Base-by-base conservation (phyloP, 805 yeast species). In the Cyberlindnera petersonii region DNA sequence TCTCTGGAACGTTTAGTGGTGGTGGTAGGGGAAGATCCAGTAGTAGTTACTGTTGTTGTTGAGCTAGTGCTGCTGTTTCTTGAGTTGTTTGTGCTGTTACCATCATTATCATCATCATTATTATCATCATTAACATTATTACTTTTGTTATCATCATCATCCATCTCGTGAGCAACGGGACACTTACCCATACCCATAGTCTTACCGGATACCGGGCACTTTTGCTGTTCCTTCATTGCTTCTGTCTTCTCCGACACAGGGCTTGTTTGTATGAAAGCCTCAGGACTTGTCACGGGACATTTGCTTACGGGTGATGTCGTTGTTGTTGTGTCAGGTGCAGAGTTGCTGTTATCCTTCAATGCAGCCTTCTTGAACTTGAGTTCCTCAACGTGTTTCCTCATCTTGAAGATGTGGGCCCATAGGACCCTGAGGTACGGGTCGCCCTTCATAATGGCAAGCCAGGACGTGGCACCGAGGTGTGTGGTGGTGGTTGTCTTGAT, bases 391-490 rank as follows among this genome's bases (percentile, higher is more conserved):
- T 56, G 57, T 39, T 66, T 70, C 44, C 72, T 60, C 46, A 68
- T 56, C 24, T 63, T 65, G 46, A 68, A 68, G 19, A 68, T 68
- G 44, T 68, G 73, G 5, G 67, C 65, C 82, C 82, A 75, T 18
- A 75, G 50, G 31, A 75, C 70, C 42, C 76, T 69, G 33, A 75
- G 53, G 49, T 74, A 75, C 5, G 77, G 74, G 47, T 75, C 82
- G 49, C 78, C 77, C 52, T 75, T 70, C 65, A 75, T 74, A 16
- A 75, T 67, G 20, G 78, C 77, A 48, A 75, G 57, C 79, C 80
- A 75, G 18, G 78, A 77, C 4, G 78, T 68, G 1, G 76, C 72
- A 42, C 78, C 72, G n/a, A 68, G 46, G 51, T 67, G 71, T 4
- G 64, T 63, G 1, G 71, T 66, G 4, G 69, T 66, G 21, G 66